These are phyloP conservation scores for Fomitopsis schrenkii DNA, from an alignment of 1,284 basidiomycete species.

Conservation along the genomic window DNA sequence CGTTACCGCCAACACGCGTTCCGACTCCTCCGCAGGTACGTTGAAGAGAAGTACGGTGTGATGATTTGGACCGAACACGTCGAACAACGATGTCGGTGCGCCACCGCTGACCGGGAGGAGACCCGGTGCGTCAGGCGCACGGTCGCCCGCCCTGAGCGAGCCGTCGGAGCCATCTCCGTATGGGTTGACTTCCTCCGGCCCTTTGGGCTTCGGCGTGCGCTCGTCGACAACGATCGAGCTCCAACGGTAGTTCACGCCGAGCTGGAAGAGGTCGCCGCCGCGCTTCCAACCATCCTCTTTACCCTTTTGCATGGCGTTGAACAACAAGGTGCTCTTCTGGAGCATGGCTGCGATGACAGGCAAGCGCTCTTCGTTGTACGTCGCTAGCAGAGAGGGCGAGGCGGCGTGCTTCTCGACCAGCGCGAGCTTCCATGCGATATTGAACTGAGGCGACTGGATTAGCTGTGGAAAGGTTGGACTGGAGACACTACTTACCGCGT, in stretches of 20 bases:
- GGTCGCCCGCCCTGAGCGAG: slow-evolving; percentile 13
- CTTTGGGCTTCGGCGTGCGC: slow-evolving; percentile 7
- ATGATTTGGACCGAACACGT: slow-evolving; percentile 14
- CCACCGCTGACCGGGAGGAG: slow-evolving; percentile 13
- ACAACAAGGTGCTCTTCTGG: slow-evolving; percentile 7
- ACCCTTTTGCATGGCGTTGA: neutral
- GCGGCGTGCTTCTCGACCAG: slow-evolving; percentile 18
- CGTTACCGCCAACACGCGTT: neutral
- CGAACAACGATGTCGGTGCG: slow-evolving; percentile 17
- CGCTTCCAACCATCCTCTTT: neutral
- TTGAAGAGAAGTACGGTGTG: slow-evolving; percentile 27
- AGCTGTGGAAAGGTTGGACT: no score
- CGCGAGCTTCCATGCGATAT: slow-evolving; percentile 27
- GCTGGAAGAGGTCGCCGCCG: slow-evolving; percentile 28
- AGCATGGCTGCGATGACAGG: slow-evolving; percentile 25
- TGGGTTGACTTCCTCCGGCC: slow-evolving; percentile 10
- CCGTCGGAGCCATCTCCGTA: slow-evolving; percentile 11
- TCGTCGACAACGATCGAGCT: slow-evolving; percentile 36
- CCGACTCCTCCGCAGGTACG: neutral
- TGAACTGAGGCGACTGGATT: slow-evolving; percentile 15
- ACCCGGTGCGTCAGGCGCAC: slow-evolving; percentile 36
- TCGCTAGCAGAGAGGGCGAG: slow-evolving; percentile 15
- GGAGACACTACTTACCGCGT: neutral
- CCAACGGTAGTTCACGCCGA: slow-evolving; percentile 28
- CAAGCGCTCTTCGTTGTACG: slow-evolving; percentile 23